Conservation (phyloP, 345 rosid species). For the Cardamine chenopodiifolia region DNA sequence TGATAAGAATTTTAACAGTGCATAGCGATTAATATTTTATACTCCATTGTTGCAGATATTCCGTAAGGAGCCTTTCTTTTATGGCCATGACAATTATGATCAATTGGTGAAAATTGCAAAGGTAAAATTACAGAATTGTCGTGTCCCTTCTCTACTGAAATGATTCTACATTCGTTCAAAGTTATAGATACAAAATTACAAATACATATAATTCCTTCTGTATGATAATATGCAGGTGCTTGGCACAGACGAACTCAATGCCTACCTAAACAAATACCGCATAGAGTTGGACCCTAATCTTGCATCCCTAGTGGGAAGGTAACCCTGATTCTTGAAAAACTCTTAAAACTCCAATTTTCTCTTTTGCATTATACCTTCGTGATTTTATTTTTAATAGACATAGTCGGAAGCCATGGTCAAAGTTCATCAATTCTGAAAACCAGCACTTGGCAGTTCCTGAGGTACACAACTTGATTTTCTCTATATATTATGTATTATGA, state of each 20-base stretch:
- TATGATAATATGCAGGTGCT: conserved; percentile 56
- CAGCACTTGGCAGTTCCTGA: conserved; percentile 91
- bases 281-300: conserved; percentile 92
- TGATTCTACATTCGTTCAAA: background rate
- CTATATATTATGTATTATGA: background rate
- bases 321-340: background rate
- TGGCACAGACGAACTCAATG: conserved; percentile 88
- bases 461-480: conserved; percentile 49
- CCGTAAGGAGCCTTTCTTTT: conserved; percentile 98
- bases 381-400: too few species aligned
- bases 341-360: background rate
- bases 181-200: conserved; percentile 10
- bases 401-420: conserved; percentile 91
- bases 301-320: conserved; percentile 94
- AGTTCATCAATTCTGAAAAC: conserved; percentile 83
- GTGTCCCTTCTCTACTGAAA: background rate
- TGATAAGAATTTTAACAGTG: background rate
- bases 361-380: too few species aligned
- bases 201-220: background rate
- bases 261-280: conserved; percentile 78
- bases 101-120: conserved; percentile 96
- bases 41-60: conserved; percentile 64
- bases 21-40: background rate
- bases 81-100: conserved; percentile 98
- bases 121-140: conserved; percentile 48